Base-by-base conservation (phyloP, 495 filamentous ascomycete species). In the Penicillium silybi region DNA sequence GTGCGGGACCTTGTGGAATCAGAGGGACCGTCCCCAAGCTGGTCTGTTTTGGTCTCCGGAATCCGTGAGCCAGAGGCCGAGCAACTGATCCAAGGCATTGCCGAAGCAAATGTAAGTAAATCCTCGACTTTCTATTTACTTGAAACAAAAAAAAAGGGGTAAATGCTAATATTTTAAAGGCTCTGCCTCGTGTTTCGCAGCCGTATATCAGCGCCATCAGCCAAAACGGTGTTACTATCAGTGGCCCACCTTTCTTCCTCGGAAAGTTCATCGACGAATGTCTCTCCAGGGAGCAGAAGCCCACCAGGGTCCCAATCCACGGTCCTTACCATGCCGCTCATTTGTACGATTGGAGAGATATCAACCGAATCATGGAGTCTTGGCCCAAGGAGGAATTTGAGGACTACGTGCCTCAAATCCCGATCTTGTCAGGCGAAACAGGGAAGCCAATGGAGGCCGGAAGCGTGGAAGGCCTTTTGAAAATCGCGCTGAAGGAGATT, bases 261-360 rank as follows among this genome's bases (percentile, higher is more conserved):
- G 71, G 77, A 38, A 59, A 74, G 1, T 74, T 93, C 20, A 78
- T 85, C 54, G 69, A 79, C 25, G 61, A 68, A n/a, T 67, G 72
- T 16, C 56, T 76, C 9, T 69, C 86, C 23, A 74, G 77, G 45
- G 70, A 77, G 3, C 66, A 77, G 44, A 84, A 84, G 57, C 78
- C 79, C 2, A 75, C 80, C 5, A 77, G 77, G n/a, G 81, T 87
- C 39, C 83, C 87, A 0, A 82, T 95, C 18, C 84, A 87, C 56
- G 90, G 85, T 1, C 87, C 90, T 1, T 95, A 90, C 59, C 90
- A 96, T 69, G 88, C 90, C 11, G 57, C 76, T 1, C 88, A 95
- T 65, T 68, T 95, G 8, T 86, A 89, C 67, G 73, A 73, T 6
- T 50, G 71, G 15, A 71, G 72, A 13, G 81, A 90, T 55, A 71